Conservation (phyloP, 2,329 filamentous ascomycete genomes). For the Aureobasidium sp. region DNA sequence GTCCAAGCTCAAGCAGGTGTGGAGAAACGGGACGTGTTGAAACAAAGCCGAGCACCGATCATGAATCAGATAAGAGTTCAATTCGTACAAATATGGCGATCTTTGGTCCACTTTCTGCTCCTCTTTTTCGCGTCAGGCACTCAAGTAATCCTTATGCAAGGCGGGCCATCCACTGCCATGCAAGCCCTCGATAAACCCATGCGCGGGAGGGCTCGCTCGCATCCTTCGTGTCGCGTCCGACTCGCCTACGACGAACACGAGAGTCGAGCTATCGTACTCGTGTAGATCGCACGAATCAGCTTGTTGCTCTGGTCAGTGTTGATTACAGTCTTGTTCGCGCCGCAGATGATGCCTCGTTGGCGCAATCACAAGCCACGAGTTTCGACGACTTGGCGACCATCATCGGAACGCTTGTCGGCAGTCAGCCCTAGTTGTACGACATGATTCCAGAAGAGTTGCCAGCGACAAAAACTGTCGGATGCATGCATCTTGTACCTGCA, state of each 20-base stretch:
- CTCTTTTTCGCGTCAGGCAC: not conserved
- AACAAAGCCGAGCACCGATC: slow-evolving; percentile 5
- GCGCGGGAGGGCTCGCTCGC: not conserved
- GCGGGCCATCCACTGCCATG: not conserved
- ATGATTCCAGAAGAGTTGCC: not conserved
- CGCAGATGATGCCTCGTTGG: not conserved
- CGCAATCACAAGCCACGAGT: not conserved
- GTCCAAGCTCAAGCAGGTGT: not conserved
- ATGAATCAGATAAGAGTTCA: not conserved
- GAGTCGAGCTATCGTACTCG: not conserved
- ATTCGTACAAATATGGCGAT: not conserved
- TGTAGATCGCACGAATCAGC: not conserved
- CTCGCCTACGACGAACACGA: not conserved
- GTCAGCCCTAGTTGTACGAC: not conserved
- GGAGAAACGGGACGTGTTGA: not conserved
- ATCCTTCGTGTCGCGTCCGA: not conserved
- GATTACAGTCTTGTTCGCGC: not conserved
- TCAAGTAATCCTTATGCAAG: not conserved
- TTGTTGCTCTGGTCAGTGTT: not conserved
- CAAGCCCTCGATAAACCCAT: not conserved
- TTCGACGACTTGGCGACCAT: not conserved
- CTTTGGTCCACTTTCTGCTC: not conserved
- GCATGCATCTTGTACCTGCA: not conserved
- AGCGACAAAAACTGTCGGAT: not conserved
- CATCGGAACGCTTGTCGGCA: not conserved